Base-by-base conservation (phyloP, 1,139 yeast genomes). In the Wickerhamomyces sp. region DNA sequence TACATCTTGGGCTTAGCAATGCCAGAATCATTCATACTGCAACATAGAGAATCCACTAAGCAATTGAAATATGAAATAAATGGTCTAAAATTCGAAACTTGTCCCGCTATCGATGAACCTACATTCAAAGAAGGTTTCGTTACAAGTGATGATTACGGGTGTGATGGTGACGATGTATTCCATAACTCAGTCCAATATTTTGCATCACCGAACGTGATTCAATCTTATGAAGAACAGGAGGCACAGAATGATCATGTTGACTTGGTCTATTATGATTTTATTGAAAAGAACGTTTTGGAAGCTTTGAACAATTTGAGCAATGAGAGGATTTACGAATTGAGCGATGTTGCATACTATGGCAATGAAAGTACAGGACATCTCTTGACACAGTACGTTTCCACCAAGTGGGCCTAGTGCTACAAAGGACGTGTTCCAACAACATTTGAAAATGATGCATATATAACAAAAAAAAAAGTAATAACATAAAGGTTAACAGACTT, bases 161-260 rank as follows among this genome's bases (percentile, higher is more conserved):
- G 64, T 41, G 77, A 76, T 44, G 98, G 98, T 13, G 98, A 91
- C 54, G 97, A 91, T 52, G 87, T 95, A 0, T 64, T 71, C 2
- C 98, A 91, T 58, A 68, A 65, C 37, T 72, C 83, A 2, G 72
- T 82, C 37, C 64, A 66, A 0, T 65, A 70, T 40, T 80, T 69
- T 52, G 72, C 71, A 5, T 66, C 85, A 5, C 95, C 96, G 4
- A 87, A 86, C 48, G 93, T 86, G 6, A 76, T 89, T 14, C 82
- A 77, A 48, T 60, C 80, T 2, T 52, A 40, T 24, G 47, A 52
- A 28, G 44, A 49, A 13, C 52, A 58, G 26, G 57, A 54, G 15
- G 58, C 59, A 14, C 37, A 43, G 8, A 52, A 46, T 4, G 51
- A 53, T 1, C n/a, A 11, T 12, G 46, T 50, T 1, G 93, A 88